A percentile compares a stretch with the other conserved stretches of the same genome.
phyloP scores from a whole-genome alignment of 2,329 filamentous ascomycete genomes.

The Zasmidium cellare region DNA sequence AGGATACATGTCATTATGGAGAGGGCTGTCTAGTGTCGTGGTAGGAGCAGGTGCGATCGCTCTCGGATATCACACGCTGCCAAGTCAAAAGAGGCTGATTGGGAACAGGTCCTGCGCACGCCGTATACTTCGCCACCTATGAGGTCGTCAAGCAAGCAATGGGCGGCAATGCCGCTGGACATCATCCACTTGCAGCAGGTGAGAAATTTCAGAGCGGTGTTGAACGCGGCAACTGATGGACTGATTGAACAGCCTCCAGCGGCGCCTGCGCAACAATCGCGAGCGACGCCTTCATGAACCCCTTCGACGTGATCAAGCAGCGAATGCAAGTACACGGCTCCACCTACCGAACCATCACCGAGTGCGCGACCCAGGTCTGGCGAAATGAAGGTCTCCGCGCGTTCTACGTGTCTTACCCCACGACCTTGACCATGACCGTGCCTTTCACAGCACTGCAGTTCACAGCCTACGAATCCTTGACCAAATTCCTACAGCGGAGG shows the following conservation, averaged over 20 bases:
- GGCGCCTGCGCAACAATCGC: constrained; percentile 95
- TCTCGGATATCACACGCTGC: neutral
- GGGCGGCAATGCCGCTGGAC: constrained; percentile 85
- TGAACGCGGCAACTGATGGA: neutral
- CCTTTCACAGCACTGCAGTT: constrained; percentile 97
- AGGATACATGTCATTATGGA: constrained; percentile 89
- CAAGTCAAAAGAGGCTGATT: constrained; percentile 25
- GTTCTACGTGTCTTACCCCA: constrained; percentile 98
- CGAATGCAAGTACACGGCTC: constrained; percentile 98
- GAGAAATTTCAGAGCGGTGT: constrained; percentile 28
- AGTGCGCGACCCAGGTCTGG: constrained; percentile 89
- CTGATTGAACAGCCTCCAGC: constrained; percentile 67
- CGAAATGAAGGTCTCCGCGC: constrained; percentile 81
- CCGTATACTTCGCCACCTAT: constrained; percentile 97
- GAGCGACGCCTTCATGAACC: constrained; percentile 98
- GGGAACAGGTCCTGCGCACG: constrained; percentile 81
- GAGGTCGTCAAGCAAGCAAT: constrained; percentile 95
- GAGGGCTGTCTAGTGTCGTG: constrained; percentile 93
- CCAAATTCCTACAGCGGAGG: constrained; percentile 79
- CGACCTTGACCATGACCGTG: constrained; percentile 96
- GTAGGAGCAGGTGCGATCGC: constrained; percentile 75
- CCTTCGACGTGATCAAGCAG: constrained; percentile 99
- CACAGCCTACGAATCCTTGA: constrained; percentile 95
- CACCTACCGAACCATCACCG: constrained; percentile 79
- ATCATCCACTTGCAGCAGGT: constrained; percentile 94